Conservation (phyloP, 2,329 filamentous ascomycete species). For the Camptophora hylomeconis region DNA sequence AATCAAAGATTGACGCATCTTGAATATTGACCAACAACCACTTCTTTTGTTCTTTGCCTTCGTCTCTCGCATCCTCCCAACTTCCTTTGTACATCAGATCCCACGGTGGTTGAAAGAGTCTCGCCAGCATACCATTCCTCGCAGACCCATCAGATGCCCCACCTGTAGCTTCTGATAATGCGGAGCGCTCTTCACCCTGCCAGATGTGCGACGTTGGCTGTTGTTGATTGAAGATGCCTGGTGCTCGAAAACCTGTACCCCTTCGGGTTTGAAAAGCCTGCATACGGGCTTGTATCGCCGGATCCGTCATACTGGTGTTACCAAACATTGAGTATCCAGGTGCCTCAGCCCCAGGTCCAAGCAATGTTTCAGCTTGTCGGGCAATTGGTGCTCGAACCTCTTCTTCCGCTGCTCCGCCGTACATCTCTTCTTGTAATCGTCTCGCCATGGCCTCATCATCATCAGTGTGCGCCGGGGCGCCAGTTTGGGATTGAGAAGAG, state of each 20-base stretch:
- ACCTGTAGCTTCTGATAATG: conserved; percentile 48
- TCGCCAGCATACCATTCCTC: conserved; percentile 68
- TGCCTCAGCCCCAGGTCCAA: conserved; percentile 53
- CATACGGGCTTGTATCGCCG: conserved; percentile 51
- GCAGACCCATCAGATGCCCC: conserved; percentile 51
- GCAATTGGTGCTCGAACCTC: conserved; percentile 83
- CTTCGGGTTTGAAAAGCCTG: conserved; percentile 30
- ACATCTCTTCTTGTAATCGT: conserved; percentile 83
- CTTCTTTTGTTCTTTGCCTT: conserved; percentile 78
- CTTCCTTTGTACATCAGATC: conserved; percentile 68
- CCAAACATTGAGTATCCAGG: conserved; percentile 32
- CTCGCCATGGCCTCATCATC: conserved; percentile 93
- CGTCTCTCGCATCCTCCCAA: conserved; percentile 75
- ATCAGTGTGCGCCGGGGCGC: conserved; percentile 39
- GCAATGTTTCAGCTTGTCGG: conserved; percentile 78
- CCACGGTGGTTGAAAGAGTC: conserved; percentile 85
- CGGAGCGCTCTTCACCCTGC: conserved; percentile 35
- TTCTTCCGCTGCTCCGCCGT: conserved; percentile 40
- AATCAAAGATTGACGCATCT: conserved; percentile 85
- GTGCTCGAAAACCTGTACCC: conserved; percentile 15
- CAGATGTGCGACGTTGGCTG: conserved; percentile 43
- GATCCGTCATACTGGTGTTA: conserved; percentile 38
- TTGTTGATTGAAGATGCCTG: conserved; percentile 59
- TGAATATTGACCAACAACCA: conserved; percentile 96
- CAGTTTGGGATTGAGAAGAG: conserved; percentile 17